Evolutionary conservation across 2,329 filamentous ascomycete species (phyloP).

Genomic region (Calonectria hawksworthii): DNA sequence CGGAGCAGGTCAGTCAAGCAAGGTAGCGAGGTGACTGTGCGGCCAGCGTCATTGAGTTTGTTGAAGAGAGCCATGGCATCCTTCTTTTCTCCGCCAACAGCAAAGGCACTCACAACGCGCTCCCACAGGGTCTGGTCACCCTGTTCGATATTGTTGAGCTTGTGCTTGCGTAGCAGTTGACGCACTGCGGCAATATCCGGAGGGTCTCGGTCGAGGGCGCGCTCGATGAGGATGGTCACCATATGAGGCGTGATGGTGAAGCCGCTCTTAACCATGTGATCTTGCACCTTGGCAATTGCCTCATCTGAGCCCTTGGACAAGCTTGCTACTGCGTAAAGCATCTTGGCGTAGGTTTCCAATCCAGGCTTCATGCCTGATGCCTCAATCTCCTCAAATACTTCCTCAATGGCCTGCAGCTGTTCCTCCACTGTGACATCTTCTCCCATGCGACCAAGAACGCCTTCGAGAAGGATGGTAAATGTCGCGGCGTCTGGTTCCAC

Average conservation of each 20-base stretch:
- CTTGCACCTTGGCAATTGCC: conserved; percentile 72
- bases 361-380: conserved; percentile 70
- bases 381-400: conserved; percentile 71
- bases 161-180: conserved; percentile 69
- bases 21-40: conserved; percentile 57
- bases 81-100: conserved; percentile 63
- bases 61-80: conserved; percentile 65
- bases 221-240: conserved; percentile 80
- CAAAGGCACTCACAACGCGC: conserved; percentile 77
- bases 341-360: conserved; percentile 75
- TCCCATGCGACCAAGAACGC: conserved; percentile 60
- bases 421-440: conserved; percentile 57
- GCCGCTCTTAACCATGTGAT: conserved; percentile 70
- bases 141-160: conserved; percentile 52
- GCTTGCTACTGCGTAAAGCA: conserved; percentile 68
- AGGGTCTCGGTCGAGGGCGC: conserved; percentile 72
- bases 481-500: conserved; percentile 76
- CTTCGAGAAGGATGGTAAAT: conserved; percentile 80
- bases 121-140: conserved; percentile 78
- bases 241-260: conserved; percentile 73
- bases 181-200: conserved; percentile 74
- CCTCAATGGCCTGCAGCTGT: conserved; percentile 66
- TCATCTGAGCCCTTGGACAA: conserved; percentile 55
- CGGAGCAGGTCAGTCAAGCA: conserved; percentile 60
- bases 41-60: conserved; percentile 55